Evolutionary conservation across 768 basidiomycete genomes (phyloP), one percentile per base, ranked within the genome.

Genomic region (Phanerodontia chrysosporium): DNA sequence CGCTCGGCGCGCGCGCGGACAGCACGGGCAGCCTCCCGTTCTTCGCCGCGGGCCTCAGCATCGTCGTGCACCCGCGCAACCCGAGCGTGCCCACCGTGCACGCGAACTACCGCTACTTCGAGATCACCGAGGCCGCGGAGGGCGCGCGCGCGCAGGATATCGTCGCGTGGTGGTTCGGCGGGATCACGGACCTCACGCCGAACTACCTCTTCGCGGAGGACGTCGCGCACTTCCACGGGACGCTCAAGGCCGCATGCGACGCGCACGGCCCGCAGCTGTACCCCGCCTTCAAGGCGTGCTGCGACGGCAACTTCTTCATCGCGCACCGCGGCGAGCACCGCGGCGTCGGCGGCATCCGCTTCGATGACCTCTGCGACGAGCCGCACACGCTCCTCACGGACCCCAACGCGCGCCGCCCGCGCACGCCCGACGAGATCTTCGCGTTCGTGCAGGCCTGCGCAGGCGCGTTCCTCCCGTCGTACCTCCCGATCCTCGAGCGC

Each of bases 131-230:
- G 61, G 66, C 69, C 16, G 55, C 65, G 6, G 75, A 76, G 29
- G 63, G 1, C 72, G 79, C 2, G 67, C 69, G 53, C 45, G 70
- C 49, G 30, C 79, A 80, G 6, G 79, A 82, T 62, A 73, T 91
- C 24, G 74, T 94, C 44, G 87, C 93, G 28, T 97, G 95, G 94
- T 98, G 96, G 96, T 98, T 98, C 68, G 96, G 96, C n/a, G 96
- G 96, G 30, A 96, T 95, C 12, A 86, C 85, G 4, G 96, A 98
- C 70, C 80, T 98, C 32, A 98, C 96, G 0, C 96, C 96, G 1
- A 87, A 88, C 2, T 97, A 97, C 72, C 82, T 98, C 16, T 92
- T 85, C 74, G 85, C 86, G 58, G 89, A 89, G 58, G 96, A 98
- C 69, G 92, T 84, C 13, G 67, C 71, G 22, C 92, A 95, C 69